These are phyloP conservation scores for Penicillium waksmanii DNA, from an alignment of 495 filamentous ascomycete species.

Conservation along the genomic window DNA sequence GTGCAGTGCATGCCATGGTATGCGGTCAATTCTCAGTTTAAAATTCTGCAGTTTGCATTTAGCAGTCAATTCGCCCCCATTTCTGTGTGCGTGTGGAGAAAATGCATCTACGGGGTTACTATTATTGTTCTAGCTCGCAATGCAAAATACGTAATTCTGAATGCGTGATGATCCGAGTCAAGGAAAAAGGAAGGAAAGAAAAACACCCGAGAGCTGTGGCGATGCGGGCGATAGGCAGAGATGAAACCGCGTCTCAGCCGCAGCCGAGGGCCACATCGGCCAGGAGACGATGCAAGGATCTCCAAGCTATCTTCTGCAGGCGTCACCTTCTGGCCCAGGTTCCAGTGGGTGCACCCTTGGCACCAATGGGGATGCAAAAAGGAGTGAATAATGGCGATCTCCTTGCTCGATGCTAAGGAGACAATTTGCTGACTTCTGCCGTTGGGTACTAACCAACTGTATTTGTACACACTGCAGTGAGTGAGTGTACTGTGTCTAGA, in stretches of 20 bases:
- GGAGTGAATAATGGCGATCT: conserved; percentile 3
- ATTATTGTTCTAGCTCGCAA: background rate
- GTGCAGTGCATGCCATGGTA: background rate
- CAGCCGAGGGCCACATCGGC: conserved; percentile 16
- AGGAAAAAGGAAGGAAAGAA: conserved; percentile 4
- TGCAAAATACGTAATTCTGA: background rate
- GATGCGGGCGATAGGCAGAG: conserved; percentile 2
- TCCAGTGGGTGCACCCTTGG: background rate
- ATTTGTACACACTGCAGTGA: background rate
- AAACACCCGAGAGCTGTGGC: conserved; percentile 7
- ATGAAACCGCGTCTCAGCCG: conserved; percentile 20
- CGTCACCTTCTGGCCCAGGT: background rate
- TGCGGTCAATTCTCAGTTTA: background rate
- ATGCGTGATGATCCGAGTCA: background rate
- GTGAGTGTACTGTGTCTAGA: background rate
- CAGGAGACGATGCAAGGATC: conserved; percentile 32
- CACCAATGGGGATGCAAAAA: background rate
- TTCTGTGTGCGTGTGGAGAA: background rate
- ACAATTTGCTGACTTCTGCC: background rate
- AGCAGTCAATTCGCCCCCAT: background rate
- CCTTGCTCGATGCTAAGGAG: background rate
- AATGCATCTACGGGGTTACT: background rate
- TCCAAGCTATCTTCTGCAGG: conserved; percentile 15
- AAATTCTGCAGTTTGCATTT: background rate
- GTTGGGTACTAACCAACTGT: background rate